Evolutionary conservation across 129 eudicot genomes (phyloP), one percentile per base, ranked within the genome.

Genomic region (Mikania micrantha): DNA sequence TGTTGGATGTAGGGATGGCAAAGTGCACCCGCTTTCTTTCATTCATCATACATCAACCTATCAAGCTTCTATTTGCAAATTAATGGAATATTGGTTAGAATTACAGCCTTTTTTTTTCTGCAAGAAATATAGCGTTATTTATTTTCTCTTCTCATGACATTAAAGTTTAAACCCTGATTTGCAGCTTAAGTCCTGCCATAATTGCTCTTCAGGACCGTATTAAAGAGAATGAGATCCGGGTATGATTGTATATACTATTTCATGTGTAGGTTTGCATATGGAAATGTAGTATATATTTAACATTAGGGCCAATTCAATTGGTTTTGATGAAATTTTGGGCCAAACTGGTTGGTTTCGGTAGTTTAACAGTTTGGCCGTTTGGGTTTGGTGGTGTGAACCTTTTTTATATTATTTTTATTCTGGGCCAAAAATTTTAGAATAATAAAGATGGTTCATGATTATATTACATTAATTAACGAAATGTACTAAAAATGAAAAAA

Each of bases 31-130:
- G 9, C 95, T 94, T 31, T 79, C 95, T 48, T 90, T 69, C 78
- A 76, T 94, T 74, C 99, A 94, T 69, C 99, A 94, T 67, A 83
- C 99, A 54, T 90, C 99, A 61, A 87, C 99, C 20, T 94, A 94
- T 80, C 96, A 94, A 84, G 97, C 99, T 71, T 90, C 99, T 73
- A 72, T 94, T 76, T 94, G 99, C 90, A 94, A 94, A 76, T 65
- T 94, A 79, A 94, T 94, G 83, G 99, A 94, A 75, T 87, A 86
- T 67, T 94, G 99, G 99, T 94, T 45, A 84, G 85, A 56, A 42
- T n/a, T 17, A 41, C 49, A 20, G 42, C 11, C 38, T 47, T 19
- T 13, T 56, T 25, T 20, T 39, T 32, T 40, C 42, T 40, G 4
- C 57, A 28, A 53, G 45, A 69, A 59, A 40, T 15, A 32, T 21